Base-by-base conservation (phyloP, 345 rosid genomes). In the Toxicodendron radicans region DNA sequence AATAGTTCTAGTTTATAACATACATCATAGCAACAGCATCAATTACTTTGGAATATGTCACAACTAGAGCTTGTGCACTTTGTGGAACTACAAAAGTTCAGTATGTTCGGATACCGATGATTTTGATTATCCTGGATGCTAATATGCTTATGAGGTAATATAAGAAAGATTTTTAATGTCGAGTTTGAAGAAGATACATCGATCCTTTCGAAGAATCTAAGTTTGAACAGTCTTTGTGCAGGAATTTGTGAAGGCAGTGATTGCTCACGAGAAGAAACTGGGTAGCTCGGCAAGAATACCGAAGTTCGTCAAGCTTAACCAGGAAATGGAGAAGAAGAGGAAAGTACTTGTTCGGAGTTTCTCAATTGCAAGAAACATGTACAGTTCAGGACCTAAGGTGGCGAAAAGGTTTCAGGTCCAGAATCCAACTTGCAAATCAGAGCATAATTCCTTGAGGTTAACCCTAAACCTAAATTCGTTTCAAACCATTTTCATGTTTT, bases 231-330 rank as follows among this genome's bases (percentile, higher is more conserved):
- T 20, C 41, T 17, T 46, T 56, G 11, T 64, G 83, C 30, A 85
- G 86, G 90, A 84, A 77, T 87, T 87, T 75, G 91, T 86, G 35
- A 85, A 80, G 84, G 91, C 91, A 16, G 90, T 76, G 66, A 78
- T 67, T n/a, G 80, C 85, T 0, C 86, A 84, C 75, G 84, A 84
- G 61, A 83, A 77, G 74, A 85, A 75, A 77, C 70, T 77, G 11
- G 77, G 64, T 3, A 46, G 66, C 68, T 32, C 73, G 3, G n/a
- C 69, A 2, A 23, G 49, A n/a, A 30, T 70, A 3, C 72, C 77
- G 48, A 81, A 81, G 64, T 48, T 74, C 60, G 56, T 62, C 5
- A 53, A 76, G 75, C 60, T 79, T 16, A 62, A 83, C 18, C 51
- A 48, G 72, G 85, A 73, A 64, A 70, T 80, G 74, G 85, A 86